Conservation (phyloP, 192 early-diverging fungal genomes). For the Podila epigama region DNA sequence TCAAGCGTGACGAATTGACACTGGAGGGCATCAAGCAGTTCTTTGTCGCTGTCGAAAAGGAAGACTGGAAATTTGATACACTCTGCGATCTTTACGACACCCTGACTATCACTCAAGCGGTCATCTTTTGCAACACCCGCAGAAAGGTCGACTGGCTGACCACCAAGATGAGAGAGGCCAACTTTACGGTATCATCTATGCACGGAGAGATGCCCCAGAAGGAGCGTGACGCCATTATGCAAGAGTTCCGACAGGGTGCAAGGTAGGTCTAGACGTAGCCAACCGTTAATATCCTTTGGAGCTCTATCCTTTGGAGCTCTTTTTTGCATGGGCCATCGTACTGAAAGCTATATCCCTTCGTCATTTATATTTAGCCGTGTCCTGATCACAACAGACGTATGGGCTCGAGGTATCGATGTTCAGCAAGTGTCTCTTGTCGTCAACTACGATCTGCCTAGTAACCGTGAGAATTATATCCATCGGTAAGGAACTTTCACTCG, state of each 20-base stretch:
- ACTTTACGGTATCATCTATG: constrained; percentile 98
- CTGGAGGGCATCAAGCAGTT: constrained; percentile 99
- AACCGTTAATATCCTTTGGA: no score
- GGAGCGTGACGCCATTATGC: constrained; percentile 97
- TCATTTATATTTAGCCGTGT: constrained; percentile 86
- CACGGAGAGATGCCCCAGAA: constrained; percentile 99
- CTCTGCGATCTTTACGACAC: constrained; percentile 98
- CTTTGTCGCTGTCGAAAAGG: constrained; percentile 95
- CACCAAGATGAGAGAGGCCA: constrained; percentile 93
- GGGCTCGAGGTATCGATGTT: constrained; percentile 99
- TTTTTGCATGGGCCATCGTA: background rate
- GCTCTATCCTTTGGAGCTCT: no score
- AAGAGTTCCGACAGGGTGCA: constrained; percentile 92
- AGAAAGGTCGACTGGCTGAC: constrained; percentile 99
- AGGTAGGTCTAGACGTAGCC: constrained; percentile 46
- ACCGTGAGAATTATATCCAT: constrained; percentile 99
- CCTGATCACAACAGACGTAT: constrained; percentile 97
- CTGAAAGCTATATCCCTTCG: no score
- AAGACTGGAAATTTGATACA: constrained; percentile 99
- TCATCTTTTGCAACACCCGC: constrained; percentile 97
- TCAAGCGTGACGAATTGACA: constrained; percentile 99
- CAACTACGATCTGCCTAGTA: constrained; percentile 95
- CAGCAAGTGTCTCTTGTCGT: constrained; percentile 98
- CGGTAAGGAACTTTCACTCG: no score
- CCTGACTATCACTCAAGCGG: constrained; percentile 96